Conservation (phyloP, 179 eudicot species). For the Carnegiea gigantea region DNA sequence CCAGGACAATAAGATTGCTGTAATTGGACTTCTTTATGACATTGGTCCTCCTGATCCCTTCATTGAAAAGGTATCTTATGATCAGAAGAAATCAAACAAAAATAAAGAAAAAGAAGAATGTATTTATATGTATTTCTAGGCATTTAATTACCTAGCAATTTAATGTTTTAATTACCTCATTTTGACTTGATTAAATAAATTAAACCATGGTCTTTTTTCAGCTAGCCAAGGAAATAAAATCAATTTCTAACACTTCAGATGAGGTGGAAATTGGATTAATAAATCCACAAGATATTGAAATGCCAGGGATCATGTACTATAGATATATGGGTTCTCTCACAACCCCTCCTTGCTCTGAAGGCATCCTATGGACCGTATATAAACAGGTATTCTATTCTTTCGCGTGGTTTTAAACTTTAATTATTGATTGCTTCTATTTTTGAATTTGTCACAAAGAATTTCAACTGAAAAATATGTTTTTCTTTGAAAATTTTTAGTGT, state of each 20-base stretch:
- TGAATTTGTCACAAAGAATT: too few relatives aligned
- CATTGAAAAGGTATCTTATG: constrained; percentile 40
- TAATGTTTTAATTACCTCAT: too few relatives aligned
- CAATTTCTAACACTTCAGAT: constrained; percentile 6
- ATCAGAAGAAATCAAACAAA: background rate
- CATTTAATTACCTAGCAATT: too few relatives aligned
- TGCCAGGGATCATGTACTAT: constrained; percentile 32
- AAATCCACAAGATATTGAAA: constrained; percentile 38
- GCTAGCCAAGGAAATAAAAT: constrained; percentile 21
- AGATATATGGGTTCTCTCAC: constrained; percentile 66
- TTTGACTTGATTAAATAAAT: too few relatives aligned
- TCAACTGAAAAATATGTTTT: too few relatives aligned
- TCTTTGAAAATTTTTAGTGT: too few relatives aligned
- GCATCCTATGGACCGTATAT: constrained; percentile 55
- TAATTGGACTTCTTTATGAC: background rate
- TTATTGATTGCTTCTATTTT: too few relatives aligned
- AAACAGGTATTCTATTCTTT: constrained; percentile 25
- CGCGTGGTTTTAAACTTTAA: too few relatives aligned
- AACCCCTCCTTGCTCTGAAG: constrained; percentile 66
- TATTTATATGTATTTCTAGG: too few relatives aligned
- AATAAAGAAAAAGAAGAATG: too few relatives aligned
- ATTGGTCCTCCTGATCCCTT: constrained; percentile 30
- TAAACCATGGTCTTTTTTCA: background rate
- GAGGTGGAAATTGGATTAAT: constrained; percentile 37
- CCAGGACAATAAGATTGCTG: background rate